Conservation (phyloP, 805 yeast genomes). For the Kockiozyma suomiensis region DNA sequence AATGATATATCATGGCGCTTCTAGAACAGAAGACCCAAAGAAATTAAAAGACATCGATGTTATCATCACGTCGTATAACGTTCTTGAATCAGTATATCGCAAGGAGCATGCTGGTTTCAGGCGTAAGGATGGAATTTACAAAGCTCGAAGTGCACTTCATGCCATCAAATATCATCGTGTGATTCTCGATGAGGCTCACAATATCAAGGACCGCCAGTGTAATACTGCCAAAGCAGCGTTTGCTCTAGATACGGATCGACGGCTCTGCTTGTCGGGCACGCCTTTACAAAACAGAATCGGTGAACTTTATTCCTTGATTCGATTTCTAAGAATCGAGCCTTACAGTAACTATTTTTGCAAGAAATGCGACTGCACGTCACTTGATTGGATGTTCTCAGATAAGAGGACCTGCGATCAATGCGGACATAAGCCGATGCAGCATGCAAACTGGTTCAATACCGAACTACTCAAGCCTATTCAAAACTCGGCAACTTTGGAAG, state of each 20-base stretch:
- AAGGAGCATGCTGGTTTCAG: constrained; percentile 83
- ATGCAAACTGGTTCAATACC: constrained; percentile 92
- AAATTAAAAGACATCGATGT: constrained; percentile 70
- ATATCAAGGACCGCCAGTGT: constrained; percentile 90
- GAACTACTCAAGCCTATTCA: constrained; percentile 94
- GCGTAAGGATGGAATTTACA: constrained; percentile 67
- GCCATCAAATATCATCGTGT: constrained; percentile 77
- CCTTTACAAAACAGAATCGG: constrained; percentile 97
- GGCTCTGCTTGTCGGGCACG: constrained; percentile 95
- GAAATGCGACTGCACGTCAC: constrained; percentile 80
- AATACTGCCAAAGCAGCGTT: constrained; percentile 94
- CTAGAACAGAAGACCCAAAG: constrained; percentile 59
- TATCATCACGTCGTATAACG: constrained; percentile 81
- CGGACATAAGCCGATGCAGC: constrained; percentile 92
- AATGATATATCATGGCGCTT: constrained; percentile 82
- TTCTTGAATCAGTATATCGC: constrained; percentile 80
- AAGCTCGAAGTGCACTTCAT: constrained; percentile 78
- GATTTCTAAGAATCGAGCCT: constrained; percentile 83
- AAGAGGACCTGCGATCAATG: constrained; percentile 83
- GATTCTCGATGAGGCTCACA: constrained; percentile 94
- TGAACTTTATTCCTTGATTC: constrained; percentile 87
- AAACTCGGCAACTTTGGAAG: constrained; percentile 77
- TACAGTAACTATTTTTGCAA: constrained; percentile 89
- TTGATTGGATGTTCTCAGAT: constrained; percentile 83
- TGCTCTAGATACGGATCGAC: constrained; percentile 63